Evolutionary conservation across 352 stramenopile species (phyloP), one percentile per base, ranked within the genome.

Genomic region (Aphanomyces cochlioides): DNA sequence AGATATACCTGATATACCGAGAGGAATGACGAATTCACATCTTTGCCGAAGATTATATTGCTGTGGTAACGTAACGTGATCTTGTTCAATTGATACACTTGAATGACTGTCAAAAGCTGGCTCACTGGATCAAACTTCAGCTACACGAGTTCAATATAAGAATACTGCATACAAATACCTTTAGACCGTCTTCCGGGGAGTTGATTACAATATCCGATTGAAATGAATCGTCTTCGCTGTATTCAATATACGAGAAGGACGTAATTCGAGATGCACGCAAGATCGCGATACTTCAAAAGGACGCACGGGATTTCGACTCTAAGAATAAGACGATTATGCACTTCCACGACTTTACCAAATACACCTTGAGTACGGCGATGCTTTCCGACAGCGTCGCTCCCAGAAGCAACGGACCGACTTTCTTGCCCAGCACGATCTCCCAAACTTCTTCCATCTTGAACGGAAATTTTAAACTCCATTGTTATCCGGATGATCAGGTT

Each of bases 21-120:
- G 81, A 93, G 92, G 75, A 93, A 95, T 34, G 87, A 93, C 39
- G 87, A 82, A 8, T 83, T 77, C 64, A 90, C 79, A 37, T 89
- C 82, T 4, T 86, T 87, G 3, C 87, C 85, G 67, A 93, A 95
- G 69, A 95, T 89, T 63, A 91, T 79, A 12, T 92, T 85, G 60
- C 85, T 87, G 28, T 85, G 85, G 69, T 90, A 92, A 72, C 92
- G 90, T 28, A 95, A 73, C 36, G 85, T 77, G 19, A 95, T 79
- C 21, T 76, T 78, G 72, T 92, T 90, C 67, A 95, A 77, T 15
- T 84, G 77, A 73, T 92, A 92, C 67, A 93, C 92, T 37, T 92
- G 84, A 70, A 95, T 84, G 50, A 72, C 75, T 3, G 80, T 83
- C 38, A 95, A 79, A 50, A 85, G 76, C 63, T 95, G 87, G 21